Base-by-base conservation (phyloP, 129 eudicot species). In the Helianthus tuberosus region DNA sequence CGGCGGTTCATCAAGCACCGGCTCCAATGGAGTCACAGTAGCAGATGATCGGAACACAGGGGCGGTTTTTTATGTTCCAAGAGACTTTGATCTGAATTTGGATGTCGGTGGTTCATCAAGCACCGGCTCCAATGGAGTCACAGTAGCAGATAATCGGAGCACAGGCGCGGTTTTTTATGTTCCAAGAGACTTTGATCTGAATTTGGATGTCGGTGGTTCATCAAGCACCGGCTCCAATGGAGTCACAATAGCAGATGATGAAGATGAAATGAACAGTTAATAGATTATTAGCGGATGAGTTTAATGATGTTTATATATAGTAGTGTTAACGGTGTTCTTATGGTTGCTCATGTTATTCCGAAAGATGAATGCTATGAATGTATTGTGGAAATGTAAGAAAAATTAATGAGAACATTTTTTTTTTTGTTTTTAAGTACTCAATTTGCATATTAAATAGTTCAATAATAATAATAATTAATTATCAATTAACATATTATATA, bases 221-320 rank as follows among this genome's bases (percentile, higher is more conserved):
- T 80, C 95, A 3, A 82, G 87, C 29, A 88, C 97, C n/a, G 90
- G 89, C 58, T 90, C 96, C 4, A 93, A 97, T 73, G 98, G 91
- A 11, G 73, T 90, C 43, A 93, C 98, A 27, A 2, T 27, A 71
- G 77, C 75, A n/a, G 98, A 86, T 49, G 93, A 83, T 41, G 86
- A 71, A n/a, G 98, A 90, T 14, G 98, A 90, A 77, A 89, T 77
- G 39, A 88, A 85, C 77, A 93, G 91, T 72, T 80, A 72, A 23
- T 78, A 76, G 27, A 65, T 64, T 38, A 47, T 41, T 41, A 41
- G 46, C 1, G 46, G 46, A 41, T 20, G 46, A 41, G 46, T 41
- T 41, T 41, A 41, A 41, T 5, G 46, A 41, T 41, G 43, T 46
- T 11, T 27, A 27, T 27, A 27, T 29, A 69, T 53, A 71, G 72